phyloP scores from a whole-genome alignment of 176 grass and related monocot species.

The Dactylis glomerata region DNA sequence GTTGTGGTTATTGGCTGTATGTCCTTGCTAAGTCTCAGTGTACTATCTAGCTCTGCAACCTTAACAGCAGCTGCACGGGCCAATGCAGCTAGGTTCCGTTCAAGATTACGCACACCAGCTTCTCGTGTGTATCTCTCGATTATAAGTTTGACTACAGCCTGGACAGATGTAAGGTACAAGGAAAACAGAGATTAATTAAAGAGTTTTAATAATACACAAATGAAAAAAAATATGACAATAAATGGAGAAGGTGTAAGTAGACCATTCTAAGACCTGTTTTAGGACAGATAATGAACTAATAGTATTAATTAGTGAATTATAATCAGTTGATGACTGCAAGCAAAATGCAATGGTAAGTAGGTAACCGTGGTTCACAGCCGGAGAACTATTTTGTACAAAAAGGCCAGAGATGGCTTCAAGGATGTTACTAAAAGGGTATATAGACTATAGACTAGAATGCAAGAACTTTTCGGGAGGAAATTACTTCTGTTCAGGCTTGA shows the following conservation, averaged over 20 bases:
- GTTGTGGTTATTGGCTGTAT: constrained; percentile 68
- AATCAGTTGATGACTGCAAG: neutral
- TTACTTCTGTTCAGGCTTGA: neutral
- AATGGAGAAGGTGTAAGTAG: neutral
- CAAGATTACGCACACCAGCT: constrained; percentile 90
- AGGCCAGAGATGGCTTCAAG: neutral
- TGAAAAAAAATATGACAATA: neutral
- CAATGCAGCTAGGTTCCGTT: constrained; percentile 78
- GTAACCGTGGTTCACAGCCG: neutral
- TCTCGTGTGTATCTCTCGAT: constrained; percentile 96
- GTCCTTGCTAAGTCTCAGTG: constrained; percentile 64
- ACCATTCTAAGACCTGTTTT: neutral
- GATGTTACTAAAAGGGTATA: neutral
- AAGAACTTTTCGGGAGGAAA: neutral
- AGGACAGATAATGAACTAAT: neutral
- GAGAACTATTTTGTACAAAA: neutral
- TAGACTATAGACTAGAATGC: neutral
- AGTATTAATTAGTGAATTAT: neutral
- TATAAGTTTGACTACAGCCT: constrained; percentile 86
- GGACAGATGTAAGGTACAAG: neutral
- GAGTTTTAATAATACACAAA: neutral
- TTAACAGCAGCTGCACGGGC: constrained; percentile 90
- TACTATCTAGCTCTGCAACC: constrained; percentile 74
- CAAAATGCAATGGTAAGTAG: constrained; percentile 13
- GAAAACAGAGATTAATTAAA: neutral